Evolutionary conservation across 495 filamentous ascomycete species (phyloP).

Genomic region (Evansstolkia leycettana): DNA sequence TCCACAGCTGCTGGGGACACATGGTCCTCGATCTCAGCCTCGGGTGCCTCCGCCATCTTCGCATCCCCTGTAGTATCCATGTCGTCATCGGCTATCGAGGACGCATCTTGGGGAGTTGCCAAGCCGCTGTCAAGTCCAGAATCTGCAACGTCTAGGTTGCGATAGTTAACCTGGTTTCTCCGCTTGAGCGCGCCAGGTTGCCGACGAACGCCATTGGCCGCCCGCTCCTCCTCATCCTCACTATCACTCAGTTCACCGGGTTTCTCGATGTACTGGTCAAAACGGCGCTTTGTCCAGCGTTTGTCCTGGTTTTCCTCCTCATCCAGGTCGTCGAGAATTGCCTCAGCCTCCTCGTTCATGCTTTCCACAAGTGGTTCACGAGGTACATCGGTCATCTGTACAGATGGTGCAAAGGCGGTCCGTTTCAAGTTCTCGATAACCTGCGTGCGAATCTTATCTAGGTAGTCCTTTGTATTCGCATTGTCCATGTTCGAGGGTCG

Average conservation of each 20-base stretch:
- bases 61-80: constrained; percentile 36
- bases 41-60: constrained; percentile 36
- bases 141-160: constrained; percentile 49
- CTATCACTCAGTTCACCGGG: constrained; percentile 71
- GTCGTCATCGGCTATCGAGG: constrained; percentile 38
- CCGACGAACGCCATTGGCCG: constrained; percentile 54
- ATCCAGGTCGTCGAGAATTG: constrained; percentile 76
- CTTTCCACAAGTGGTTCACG: constrained; percentile 53
- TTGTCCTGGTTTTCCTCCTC: constrained; percentile 84
- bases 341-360: constrained; percentile 75
- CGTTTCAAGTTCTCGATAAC: constrained; percentile 89
- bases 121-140: constrained; percentile 54
- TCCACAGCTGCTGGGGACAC: constrained; percentile 13
- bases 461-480: constrained; percentile 84
- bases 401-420: constrained; percentile 78
- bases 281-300: constrained; percentile 69
- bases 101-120: constrained; percentile 38
- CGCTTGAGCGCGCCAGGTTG: constrained; percentile 49
- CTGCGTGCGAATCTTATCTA: constrained; percentile 87
- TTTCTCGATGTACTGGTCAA: constrained; percentile 65
- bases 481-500: constrained; percentile 98
- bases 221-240: constrained; percentile 78
- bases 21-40: constrained; percentile 21
- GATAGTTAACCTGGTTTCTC: constrained; percentile 59
- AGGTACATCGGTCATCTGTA: constrained; percentile 93